Evolutionary conservation across 345 rosid genomes (phyloP), one percentile per base, ranked within the genome.

Genomic region (Eutrema yunnanense): DNA sequence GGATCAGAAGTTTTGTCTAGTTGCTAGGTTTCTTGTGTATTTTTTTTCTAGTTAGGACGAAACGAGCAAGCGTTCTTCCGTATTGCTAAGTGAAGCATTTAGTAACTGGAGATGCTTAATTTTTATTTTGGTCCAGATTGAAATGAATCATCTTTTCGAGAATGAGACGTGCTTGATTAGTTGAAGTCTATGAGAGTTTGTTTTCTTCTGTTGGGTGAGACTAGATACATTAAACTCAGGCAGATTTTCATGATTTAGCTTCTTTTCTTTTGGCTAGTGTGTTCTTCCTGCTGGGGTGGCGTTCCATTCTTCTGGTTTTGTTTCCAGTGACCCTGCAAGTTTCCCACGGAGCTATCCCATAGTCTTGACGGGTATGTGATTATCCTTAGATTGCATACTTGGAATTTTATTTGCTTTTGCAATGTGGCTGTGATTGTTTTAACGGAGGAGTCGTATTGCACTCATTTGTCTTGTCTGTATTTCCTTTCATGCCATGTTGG

Each of bases 221-320:
- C 58, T 22, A 22, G 26, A 22, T 22, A 22, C 26, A 1, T 22
- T 22, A 12, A 48, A 36, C n/a, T 60, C 59, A n/a, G 10, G 49
- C 1, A 6, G 26, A 49, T 43, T 52, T 62, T 43, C 3, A 41
- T 60, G 68, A 38, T 55, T 62, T 1, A n/a, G 30, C 46, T 66
- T 65, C 22, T 36, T 65, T 58, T 30, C 4, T 12, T 63, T 64
- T 58, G 61, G 61, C 57, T 87, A 95, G 97, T 92, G 98, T 73
- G 97, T 92, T 38, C 83, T 92, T 63, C 99, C 98, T 7, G 99
- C 97, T 65, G 99, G 99, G 2, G 95, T 92, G 54, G 85, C 72
- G 83, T 76, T 92, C 47, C 84, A 81, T 71, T 50, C 89, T 11
- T 83, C 97, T 33, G 99, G 99, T 3, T 87, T 82, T 55, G 88